Base-by-base conservation (phyloP, 2,329 filamentous ascomycete genomes). In the Pestalotiopsis sp. region DNA sequence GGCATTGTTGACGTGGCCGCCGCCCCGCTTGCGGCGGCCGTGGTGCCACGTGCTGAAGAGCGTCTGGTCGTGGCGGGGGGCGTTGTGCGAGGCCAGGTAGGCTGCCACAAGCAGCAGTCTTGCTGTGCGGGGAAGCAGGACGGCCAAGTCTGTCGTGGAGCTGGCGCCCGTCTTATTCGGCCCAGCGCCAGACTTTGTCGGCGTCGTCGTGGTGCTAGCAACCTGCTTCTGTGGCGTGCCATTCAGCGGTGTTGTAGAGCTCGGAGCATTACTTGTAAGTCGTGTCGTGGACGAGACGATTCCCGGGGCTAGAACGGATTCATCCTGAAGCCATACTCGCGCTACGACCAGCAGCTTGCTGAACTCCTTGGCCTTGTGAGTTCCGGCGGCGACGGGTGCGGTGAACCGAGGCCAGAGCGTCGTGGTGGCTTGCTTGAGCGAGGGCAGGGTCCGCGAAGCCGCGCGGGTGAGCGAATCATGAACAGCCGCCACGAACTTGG, bases 401-500 rank as follows among this genome's bases (percentile, higher is more conserved):
- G 93, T 91, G 79, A 99, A 98, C 3, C 90, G 88, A 12, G 91
- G 90, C 96, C 96, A 99, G 23, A 98, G 86, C 58, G 90, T 88
- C 63, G 88, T 80, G 76, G 92, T 94, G 64, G 92, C 88, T 45
- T 88, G 87, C 3, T 84, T 86, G 73, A 97, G 94, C 12, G 88
- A 88, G 1, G 92, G 86, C 14, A 98, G 85, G 49, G 95, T 94
- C 64, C 94, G 90, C 0, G 92, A 92, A 3, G 94, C 94, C 61
- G 93, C 90, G 71, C 92, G 93, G 63, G 92, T 90, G 13, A 98
- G 85, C 1, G 95, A 90, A 77, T 99, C 96, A 85, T 97, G 96
- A 14, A 97, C 90, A 4, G 93, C 93, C 63, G 89, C 89, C 70
- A 91, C 89, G 82, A 97, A 98, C 59, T 94, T 90, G 14, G 89